Conservation (phyloP, 352 stramenopile genomes). For the Globisporangium nodosum region DNA sequence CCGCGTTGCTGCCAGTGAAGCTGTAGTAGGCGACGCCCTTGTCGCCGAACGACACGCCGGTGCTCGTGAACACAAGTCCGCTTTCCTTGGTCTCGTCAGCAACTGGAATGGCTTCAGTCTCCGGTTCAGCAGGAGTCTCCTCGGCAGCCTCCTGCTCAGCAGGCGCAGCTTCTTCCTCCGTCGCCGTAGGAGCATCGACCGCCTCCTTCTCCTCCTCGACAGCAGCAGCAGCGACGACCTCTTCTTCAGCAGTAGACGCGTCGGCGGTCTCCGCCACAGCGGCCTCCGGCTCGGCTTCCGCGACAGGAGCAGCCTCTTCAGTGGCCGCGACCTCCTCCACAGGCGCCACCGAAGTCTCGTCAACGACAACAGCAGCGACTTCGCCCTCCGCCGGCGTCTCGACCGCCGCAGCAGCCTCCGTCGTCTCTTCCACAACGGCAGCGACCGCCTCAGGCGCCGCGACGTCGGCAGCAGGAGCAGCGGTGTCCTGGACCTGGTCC, state of each 20-base stretch:
- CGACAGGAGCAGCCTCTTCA: conserved; percentile 11
- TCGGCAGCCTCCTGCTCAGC: conserved; percentile 7
- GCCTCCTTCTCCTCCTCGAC: conserved; percentile 5
- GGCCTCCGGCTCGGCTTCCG: background rate
- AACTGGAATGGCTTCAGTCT: conserved; percentile 11
- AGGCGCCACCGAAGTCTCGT: background rate
- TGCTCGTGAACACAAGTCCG: conserved; percentile 31
- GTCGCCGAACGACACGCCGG: conserved; percentile 40
- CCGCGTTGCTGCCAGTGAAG: conserved; percentile 36
- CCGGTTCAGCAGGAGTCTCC: conserved; percentile 7
- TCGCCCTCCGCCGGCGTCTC: background rate
- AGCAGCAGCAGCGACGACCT: conserved; percentile 1
- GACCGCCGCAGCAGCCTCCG: background rate
- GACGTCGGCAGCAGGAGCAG: background rate
- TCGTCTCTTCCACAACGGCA: conserved; percentile 8
- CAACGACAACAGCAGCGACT: conserved; percentile 1
- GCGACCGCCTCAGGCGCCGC: background rate
- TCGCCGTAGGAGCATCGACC: conserved; percentile 4
- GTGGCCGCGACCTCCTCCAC: background rate
- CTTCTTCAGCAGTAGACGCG: background rate
- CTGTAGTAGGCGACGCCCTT: conserved; percentile 60
- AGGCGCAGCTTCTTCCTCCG: conserved; percentile 9
- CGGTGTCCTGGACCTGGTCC: conserved; percentile 33
- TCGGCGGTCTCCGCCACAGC: background rate
- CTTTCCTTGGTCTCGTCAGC: conserved; percentile 16